Percentiles rank a stretch among this genome's conserved stretches.
Evolutionary conservation across 176 grass and related monocot genomes (phyloP).

Genomic region (Carex cristatella): DNA sequence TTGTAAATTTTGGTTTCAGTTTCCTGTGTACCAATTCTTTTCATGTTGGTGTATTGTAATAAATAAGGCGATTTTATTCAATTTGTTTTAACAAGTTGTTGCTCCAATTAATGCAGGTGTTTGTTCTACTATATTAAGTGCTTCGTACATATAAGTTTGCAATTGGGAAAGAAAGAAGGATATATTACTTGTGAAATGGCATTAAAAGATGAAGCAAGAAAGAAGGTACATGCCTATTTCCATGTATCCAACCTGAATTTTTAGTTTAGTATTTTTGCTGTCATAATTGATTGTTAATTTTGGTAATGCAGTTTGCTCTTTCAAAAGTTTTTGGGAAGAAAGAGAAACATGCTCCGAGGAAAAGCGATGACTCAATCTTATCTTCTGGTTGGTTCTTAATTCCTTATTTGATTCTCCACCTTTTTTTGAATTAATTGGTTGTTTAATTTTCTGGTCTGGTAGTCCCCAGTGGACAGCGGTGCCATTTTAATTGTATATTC

Average conservation of each 20-base stretch:
- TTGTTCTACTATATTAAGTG: not conserved
- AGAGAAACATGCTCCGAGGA: not conserved
- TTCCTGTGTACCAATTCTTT: not conserved
- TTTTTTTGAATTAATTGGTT: not conserved
- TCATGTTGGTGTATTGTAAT: not conserved
- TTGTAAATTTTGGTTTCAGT: not conserved
- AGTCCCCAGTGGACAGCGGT: not conserved
- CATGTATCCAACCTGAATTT: not conserved
- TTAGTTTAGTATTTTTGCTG: not conserved
- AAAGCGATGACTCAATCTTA: not conserved
- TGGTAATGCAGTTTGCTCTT: conserved; percentile 15
- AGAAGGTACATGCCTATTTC: not conserved
- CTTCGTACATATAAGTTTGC: not conserved
- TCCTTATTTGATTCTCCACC: not conserved
- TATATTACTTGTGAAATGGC: conserved; percentile 5
- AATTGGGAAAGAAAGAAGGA: not conserved
- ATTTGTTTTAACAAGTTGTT: not conserved
- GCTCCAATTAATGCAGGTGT: not conserved
- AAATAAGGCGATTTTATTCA: not conserved
- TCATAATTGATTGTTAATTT: not conserved
- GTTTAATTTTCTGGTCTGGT: not conserved
- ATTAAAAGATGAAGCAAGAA: conserved; percentile 11
- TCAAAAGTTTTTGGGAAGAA: conserved; percentile 20
- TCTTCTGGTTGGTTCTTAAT: conserved; percentile 9
- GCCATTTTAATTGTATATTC: not conserved